Base-by-base conservation (phyloP, 805 yeast species). In the Starmerella roubikii region DNA sequence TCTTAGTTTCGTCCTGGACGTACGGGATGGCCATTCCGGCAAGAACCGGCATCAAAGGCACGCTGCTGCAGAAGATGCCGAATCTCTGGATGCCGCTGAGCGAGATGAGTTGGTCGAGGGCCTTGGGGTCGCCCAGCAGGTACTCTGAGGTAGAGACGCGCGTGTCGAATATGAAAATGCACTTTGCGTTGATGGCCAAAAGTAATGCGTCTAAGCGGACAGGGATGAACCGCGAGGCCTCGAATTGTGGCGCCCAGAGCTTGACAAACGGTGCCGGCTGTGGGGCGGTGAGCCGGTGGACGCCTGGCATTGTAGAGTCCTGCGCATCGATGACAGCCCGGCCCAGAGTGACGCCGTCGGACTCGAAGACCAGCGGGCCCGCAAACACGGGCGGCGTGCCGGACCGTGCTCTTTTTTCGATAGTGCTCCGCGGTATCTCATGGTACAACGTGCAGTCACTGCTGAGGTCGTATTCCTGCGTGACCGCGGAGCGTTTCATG, bases 1-100 rank as follows among this genome's bases (percentile, higher is more conserved):
- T 42, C 3, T 52, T 53, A 1, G 29, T 17, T 10, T 46, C 47
- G 41, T 57, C 61, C 33, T 46, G 46, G 1, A 56, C 33, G 15
- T 31, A 40, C 5, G 51, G 44, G 17, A 52, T 35, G 26, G 23
- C 30, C 24, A 26, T 37, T 18, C 12, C 19, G 2, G 17, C 19
- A 26, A 39, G 24, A 19, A 4, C 22, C 23, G 5, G 21, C 9
- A 13, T n/a, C 29, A 40, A 37, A 22, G 40, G 22, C 17, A 10
- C 18, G 33, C 35, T 15, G 41, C 46, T 44, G 18, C 46, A 51
- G 12, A 44, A 7, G 20, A 44, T 22, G 10, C 44, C 47, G 22
- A 20, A 25, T 11, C 35, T 27, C n/a, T 6, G 15, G 29, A 26
- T 13, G n/a, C n/a, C 15, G n/a, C 12, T n/a, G 13, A 5, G 5